Evolutionary conservation across 345 rosid genomes (phyloP), one percentile per base, ranked within the genome.

Genomic region (Microcos paniculata): DNA sequence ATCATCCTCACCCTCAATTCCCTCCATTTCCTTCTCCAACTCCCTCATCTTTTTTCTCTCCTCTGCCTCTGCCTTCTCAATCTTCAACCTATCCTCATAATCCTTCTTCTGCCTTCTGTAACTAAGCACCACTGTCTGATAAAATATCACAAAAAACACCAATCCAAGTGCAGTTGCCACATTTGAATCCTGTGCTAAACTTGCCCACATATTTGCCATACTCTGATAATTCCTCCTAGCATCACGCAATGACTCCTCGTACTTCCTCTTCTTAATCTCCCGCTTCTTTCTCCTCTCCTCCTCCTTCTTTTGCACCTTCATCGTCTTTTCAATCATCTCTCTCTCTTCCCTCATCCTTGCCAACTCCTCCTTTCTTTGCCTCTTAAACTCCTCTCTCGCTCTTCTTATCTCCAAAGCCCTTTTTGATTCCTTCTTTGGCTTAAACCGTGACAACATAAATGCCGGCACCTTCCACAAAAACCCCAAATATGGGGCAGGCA

Each of bases 41-140:
- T 90, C 88, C 82, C 84, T 87, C 94, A 92, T 90, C 80, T 91
- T 92, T 84, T 76, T 94, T 82, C 88, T 91, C 89, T 94, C 98
- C 55, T 94, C 98, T 19, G 93, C 96, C 78, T 92, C 98, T 0
- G 96, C 97, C 88, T 90, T 88, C 88, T 92, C 97, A 31, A 94
- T 92, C 87, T 94, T 94, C 85, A 91, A 77, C 85, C 98, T 87
- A 33, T 92, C 98, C 61, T 92, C 97, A 63, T 92, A 94, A 83
- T 94, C 98, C 86, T 91, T 94, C 86, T 88, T 89, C 82, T 92
- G 98, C 84, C 77, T 92, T 81, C 86, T 85, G 82, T 92, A 94
- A 78, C 80, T 92, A 21, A 94, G 86, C 79, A 94, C 97, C 76
- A 92, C 97, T 0, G 92, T 91, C 73, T 77, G 87, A 77, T 92